phyloP scores from a whole-genome alignment of 306 rosid species.

The Trifolium dubium region DNA sequence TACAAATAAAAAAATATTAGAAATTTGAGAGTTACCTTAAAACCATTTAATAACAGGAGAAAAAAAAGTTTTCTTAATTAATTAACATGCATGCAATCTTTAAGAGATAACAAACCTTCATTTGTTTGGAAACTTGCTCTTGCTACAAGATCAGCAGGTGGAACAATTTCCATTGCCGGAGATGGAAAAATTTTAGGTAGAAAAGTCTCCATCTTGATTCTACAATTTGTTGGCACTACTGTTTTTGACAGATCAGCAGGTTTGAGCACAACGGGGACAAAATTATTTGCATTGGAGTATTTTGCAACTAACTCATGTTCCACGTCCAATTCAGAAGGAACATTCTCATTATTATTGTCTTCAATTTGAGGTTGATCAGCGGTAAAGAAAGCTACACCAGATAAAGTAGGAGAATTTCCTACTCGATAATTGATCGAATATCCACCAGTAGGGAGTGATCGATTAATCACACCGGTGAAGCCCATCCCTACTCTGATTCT shows the following conservation, averaged over 20 bases:
- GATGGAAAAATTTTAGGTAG: not conserved
- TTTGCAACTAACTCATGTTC: not conserved
- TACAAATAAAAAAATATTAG: too few species aligned
- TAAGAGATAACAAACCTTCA: too few species aligned
- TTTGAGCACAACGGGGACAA: not conserved
- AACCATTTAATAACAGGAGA: too few species aligned
- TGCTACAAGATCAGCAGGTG: not conserved
- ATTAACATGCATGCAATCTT: too few species aligned
- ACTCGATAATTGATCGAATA: not conserved
- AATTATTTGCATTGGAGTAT: not conserved
- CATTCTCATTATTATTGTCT: not conserved
- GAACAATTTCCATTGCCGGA: not conserved
- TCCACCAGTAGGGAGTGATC: not conserved
- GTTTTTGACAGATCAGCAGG: not conserved
- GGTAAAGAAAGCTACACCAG: not conserved
- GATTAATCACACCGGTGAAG: not conserved
- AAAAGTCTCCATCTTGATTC: not conserved
- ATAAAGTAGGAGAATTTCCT: not conserved
- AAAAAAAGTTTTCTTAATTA: too few species aligned
- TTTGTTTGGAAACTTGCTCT: too few species aligned
- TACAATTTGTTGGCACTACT: not conserved
- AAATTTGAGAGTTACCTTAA: not conserved
- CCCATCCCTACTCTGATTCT: not conserved
- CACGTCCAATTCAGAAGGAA: not conserved
- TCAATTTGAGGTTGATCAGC: not conserved